Evolutionary conservation across 805 yeast species (phyloP), one percentile per base, ranked within the genome.

Genomic region (Huiozyma naganishii): DNA sequence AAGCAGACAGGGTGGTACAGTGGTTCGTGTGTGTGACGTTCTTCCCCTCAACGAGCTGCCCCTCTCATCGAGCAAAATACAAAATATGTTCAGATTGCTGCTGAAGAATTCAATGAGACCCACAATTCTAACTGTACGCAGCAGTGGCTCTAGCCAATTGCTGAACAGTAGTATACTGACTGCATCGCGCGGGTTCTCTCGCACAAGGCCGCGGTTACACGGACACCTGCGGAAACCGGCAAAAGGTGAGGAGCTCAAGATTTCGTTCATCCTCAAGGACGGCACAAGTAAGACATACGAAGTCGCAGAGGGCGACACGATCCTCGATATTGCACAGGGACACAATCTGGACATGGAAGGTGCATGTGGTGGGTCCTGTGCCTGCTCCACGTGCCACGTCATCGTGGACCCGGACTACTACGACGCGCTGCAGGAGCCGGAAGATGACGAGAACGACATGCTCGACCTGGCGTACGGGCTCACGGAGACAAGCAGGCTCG

Each of bases 311-410:
- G 97, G 97, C 10, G 98, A 92, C 59, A 79, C 88, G 33, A 59
- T 92, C 28, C 68, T 92, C 60, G 98, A 92, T 61, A 87, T 92
- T 45, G 98, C 97, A 6, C 97, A 92, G 66, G 94, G 92, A 3
- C 67, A 89, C 59, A 83, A 89, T 55, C 65, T 92, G 45, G 98
- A 92, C 52, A 89, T 92, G 92, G 98, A 92, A 62, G 95, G 86
- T 38, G 98, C 98, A 0, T 92, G 98, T 66, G 98, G 98, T 23
- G 98, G 97, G 4, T 87, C 97, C 4, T 92, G 98, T 71, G 98
- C 98, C 1, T 92, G 98, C 62, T 88, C 97, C 5, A 92, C 98
- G 0, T 92, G 98, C 61, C 98, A 92, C 66, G 81, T 92, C 43
- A 90, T 92, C 41, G 88, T 92, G 35, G 98, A 92, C 61, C 97